These are phyloP conservation scores for Dioscorea zingiberensis DNA, from an alignment of 106 monocot species.

Conservation along the genomic window DNA sequence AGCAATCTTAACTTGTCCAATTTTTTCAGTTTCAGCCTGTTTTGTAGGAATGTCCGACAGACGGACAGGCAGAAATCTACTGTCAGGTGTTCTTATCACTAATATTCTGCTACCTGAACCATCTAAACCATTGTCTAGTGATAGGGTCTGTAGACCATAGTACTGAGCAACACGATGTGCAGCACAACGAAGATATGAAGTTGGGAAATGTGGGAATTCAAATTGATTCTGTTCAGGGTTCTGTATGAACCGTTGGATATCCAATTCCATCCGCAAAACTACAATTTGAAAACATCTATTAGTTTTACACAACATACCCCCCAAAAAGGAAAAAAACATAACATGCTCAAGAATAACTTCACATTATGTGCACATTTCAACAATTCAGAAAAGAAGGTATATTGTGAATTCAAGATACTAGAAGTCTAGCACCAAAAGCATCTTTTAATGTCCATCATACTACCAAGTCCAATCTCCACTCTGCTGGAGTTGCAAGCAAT, in stretches of 20 bases:
- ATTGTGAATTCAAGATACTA: too few relatives aligned
- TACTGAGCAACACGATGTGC: constrained; percentile 95
- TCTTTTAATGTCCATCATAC: too few relatives aligned
- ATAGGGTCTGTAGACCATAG: constrained; percentile 73
- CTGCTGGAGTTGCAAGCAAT: too few relatives aligned
- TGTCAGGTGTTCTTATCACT: constrained; percentile 67
- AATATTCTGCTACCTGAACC: constrained; percentile 55
- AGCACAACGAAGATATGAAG: constrained; percentile 85
- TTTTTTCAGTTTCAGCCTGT: constrained; percentile 28
- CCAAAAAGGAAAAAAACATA: too few relatives aligned
- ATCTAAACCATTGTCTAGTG: constrained; percentile 43
- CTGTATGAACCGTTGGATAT: constrained; percentile 81
- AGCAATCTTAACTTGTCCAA: constrained; percentile 57
- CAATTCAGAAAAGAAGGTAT: too few relatives aligned
- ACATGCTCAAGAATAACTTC: too few relatives aligned
- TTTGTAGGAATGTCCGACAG: constrained; percentile 68
- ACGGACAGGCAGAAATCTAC: constrained; percentile 44
- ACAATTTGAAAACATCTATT: constrained; percentile 9
- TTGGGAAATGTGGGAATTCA: constrained; percentile 85
- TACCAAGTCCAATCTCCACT: too few relatives aligned
- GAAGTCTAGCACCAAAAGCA: too few relatives aligned
- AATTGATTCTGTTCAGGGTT: constrained; percentile 61
- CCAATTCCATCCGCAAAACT: constrained; percentile 96
- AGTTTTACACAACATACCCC: background rate
- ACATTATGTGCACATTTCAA: too few relatives aligned